Evolutionary conservation across 177 flowering plant genomes (phyloP).

Genomic region (Vitis hybrid): DNA sequence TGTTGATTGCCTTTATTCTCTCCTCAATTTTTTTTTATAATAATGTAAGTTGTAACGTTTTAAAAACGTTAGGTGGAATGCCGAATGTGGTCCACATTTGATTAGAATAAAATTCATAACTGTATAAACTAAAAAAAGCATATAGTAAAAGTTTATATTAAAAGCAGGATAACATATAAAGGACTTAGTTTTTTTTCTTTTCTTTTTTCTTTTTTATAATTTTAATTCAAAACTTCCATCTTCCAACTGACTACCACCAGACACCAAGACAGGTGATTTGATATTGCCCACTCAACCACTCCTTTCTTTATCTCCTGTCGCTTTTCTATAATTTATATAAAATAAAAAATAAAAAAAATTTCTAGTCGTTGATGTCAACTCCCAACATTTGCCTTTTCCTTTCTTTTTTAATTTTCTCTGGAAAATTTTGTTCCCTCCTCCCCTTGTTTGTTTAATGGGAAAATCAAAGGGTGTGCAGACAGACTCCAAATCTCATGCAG

Average conservation of each 20-base stretch:
- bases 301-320: conserved; percentile 6
- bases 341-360: not conserved
- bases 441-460: not conserved
- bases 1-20: not conserved
- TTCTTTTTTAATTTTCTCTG: not conserved
- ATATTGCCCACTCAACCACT: conserved; percentile 19
- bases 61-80: not conserved
- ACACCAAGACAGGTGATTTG: conserved; percentile 23
- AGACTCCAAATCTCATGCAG: too few relatives aligned
- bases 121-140: not conserved
- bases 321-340: not conserved
- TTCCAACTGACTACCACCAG: conserved; percentile 35
- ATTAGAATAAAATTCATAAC: not conserved
- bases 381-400: not conserved
- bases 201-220: not conserved
- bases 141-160: too few relatives aligned
- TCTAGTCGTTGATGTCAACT: conserved; percentile 3
- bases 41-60: not conserved
- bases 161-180: too few relatives aligned
- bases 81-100: not conserved
- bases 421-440: not conserved
- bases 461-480: not conserved
- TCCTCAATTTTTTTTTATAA: not conserved
- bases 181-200: not conserved
- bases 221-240: conserved; percentile 28